Percentiles rank a stretch among this genome's conserved stretches.
These are phyloP conservation scores for Phaeoacremonium minimum DNA, from an alignment of 2,329 filamentous ascomycete genomes.

Conservation along the genomic window DNA sequence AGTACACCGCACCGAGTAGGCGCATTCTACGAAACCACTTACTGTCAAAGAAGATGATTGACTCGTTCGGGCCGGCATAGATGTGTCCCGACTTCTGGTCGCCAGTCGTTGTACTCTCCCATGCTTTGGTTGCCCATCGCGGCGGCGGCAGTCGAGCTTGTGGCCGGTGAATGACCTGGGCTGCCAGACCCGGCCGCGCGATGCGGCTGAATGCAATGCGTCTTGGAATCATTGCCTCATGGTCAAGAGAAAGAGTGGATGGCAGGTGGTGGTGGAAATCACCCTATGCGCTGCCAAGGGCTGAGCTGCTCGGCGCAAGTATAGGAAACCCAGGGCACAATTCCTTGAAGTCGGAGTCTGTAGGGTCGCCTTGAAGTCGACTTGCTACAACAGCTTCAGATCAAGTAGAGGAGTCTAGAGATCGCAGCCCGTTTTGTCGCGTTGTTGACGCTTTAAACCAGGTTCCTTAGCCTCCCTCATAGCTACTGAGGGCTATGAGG, in stretches of 20 bases:
- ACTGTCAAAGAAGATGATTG: conserved; percentile 89
- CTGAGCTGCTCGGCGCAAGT: no score
- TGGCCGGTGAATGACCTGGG: conserved; percentile 9
- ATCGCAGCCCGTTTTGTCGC: no score
- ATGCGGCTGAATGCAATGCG: conserved; percentile 24
- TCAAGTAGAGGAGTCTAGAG: no score
- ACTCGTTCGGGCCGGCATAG: conserved; percentile 68
- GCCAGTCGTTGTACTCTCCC: conserved; percentile 42
- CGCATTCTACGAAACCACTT: conserved; percentile 22
- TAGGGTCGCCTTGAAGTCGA: no score
- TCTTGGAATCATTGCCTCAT: conserved; percentile 26
- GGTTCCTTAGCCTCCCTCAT: no score
- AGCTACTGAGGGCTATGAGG: no score
- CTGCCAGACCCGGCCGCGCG: conserved; percentile 24
- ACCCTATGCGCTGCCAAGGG: no score
- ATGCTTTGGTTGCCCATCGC: conserved; percentile 18
- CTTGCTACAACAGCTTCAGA: no score
- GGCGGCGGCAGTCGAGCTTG: not conserved
- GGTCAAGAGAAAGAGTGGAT: conserved; percentile 4
- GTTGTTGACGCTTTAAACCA: no score
- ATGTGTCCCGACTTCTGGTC: conserved; percentile 79
- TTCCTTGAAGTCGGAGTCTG: no score
- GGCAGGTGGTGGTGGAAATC: no score
- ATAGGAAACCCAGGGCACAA: no score
- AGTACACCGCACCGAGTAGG: not conserved